Conservation (phyloP, 2,329 filamentous ascomycete genomes). For the Sordariomycetes sp. region DNA sequence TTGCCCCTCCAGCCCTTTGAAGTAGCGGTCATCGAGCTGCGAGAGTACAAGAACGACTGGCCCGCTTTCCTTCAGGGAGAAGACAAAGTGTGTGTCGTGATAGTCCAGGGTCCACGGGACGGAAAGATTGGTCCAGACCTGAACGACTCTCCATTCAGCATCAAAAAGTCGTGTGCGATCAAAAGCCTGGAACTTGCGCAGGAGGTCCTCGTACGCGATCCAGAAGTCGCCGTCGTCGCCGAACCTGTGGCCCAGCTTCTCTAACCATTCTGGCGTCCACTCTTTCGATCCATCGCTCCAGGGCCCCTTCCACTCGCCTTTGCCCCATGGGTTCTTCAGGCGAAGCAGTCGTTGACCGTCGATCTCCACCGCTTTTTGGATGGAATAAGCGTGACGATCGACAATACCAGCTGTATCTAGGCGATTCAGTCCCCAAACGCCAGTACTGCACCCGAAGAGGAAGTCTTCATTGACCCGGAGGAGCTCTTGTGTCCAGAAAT, state of each 20-base stretch:
- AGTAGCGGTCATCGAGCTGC: slow-evolving; percentile 50
- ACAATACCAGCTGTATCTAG: slow-evolving; percentile 45
- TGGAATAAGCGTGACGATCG: slow-evolving; percentile 51
- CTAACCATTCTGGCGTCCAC: slow-evolving; percentile 74
- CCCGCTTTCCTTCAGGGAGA: slow-evolving; percentile 36
- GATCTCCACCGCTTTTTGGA: slow-evolving; percentile 48
- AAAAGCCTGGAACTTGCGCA: slow-evolving; percentile 49
- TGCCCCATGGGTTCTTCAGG: slow-evolving; percentile 72
- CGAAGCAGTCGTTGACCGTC: slow-evolving; percentile 53
- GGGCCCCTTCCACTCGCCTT: slow-evolving; percentile 69
- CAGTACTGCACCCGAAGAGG: slow-evolving; percentile 53
- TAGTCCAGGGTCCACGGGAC: slow-evolving; percentile 50
- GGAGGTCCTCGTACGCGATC: slow-evolving; percentile 49
- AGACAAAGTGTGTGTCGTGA: slow-evolving; percentile 41
- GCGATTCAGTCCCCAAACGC: slow-evolving; percentile 20
- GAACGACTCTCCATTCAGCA: slow-evolving; percentile 40
- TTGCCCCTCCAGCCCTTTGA: slow-evolving; percentile 46
- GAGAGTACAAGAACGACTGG: slow-evolving; percentile 46
- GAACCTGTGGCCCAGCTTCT: slow-evolving; percentile 63
- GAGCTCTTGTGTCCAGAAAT: slow-evolving; percentile 71
- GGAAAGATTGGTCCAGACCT: slow-evolving; percentile 38
- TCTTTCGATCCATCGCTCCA: slow-evolving; percentile 80
- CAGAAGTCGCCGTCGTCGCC: slow-evolving; percentile 65
- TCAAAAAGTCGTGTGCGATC: slow-evolving; percentile 50
- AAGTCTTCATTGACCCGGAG: slow-evolving; percentile 73